A percentile compares a stretch with the other conserved stretches of the same genome.
phyloP scores from a whole-genome alignment of 2,329 filamentous ascomycete genomes.

The Albophoma yamanashiensis region DNA sequence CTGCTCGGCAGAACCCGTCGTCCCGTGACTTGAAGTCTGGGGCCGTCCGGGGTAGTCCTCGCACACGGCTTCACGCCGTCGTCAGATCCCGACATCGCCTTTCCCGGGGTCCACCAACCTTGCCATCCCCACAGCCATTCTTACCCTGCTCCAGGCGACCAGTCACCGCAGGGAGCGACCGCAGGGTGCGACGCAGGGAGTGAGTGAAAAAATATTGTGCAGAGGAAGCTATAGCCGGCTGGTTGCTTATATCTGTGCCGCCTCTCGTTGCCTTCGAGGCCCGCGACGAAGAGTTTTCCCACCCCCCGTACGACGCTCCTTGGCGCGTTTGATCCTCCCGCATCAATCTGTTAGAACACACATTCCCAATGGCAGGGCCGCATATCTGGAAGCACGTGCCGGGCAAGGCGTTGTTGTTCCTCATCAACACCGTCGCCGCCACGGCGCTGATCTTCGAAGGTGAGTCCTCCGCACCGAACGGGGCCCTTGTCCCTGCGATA shows the following conservation, averaged over 20 bases:
- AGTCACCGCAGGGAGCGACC: neutral
- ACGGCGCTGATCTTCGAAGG: conserved; percentile 12
- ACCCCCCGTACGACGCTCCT: neutral
- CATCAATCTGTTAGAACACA: neutral
- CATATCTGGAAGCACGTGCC: conserved; percentile 11
- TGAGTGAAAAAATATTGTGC: neutral
- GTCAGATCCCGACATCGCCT: neutral
- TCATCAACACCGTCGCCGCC: conserved; percentile 11
- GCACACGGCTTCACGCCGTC: neutral
- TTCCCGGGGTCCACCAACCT: neutral
- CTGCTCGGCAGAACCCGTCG: neutral
- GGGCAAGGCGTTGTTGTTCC: conserved; percentile 10
- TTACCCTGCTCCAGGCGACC: neutral
- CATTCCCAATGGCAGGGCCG: conserved; percentile 4
- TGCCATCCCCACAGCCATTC: neutral
- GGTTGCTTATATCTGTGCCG: neutral
- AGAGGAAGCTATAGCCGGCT: neutral
- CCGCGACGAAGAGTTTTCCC: too few species aligned
- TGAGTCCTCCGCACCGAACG: neutral
- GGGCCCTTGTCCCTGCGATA: too few species aligned
- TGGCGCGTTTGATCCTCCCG: neutral
- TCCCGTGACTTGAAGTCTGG: neutral
- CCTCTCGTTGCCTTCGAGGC: neutral
- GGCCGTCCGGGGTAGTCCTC: neutral
- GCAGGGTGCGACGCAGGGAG: too few species aligned